Base-by-base conservation (phyloP, 2,329 filamentous ascomycete genomes). In the Claviceps sp. region DNA sequence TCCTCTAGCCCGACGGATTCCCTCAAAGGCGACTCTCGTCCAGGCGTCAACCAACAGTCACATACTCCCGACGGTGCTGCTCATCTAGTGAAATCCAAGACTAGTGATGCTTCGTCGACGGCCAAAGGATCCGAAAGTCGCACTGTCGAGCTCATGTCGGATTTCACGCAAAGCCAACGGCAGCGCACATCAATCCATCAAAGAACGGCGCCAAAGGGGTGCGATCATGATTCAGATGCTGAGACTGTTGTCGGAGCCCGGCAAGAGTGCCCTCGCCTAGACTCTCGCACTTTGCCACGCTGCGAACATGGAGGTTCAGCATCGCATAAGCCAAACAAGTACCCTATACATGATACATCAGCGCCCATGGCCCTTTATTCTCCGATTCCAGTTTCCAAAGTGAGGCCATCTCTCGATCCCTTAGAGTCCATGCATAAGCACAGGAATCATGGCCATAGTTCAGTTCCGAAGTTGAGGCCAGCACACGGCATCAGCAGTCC, bases 341-440 rank as follows among this genome's bases (percentile, higher is more conserved):
- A 44, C 6, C 4, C 22, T 11, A 7, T 38, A n/a, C 44, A 49
- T 26, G 41, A 40, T 7, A 8, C 38, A 48, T 24, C 52, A 40
- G 41, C 47, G 3, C 54, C 54, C 8, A 47, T 30, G 30, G 10
- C 56, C 7, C 55, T 57, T 43, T 41, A 55, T 43, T 52, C 56
- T 8, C 49, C 55, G 26, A 52, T 57, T 43, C 56, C 54, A 5
- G n/a, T 56, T 42, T 55, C 57, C 8, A 58, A 59, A 37, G 39
- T 57, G 24, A 54, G 55, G 6, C 56, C 57, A 5, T 43, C 47
- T 45, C 51, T 56, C 17, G 49, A 54, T n/a, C 30, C 40, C 13
- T 46, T 37, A 10, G 17, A 34, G 14, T 24, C 39, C 14, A 43
- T 44, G 4, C 37, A 39, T 3, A 48, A 43, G 34, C 24, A 41